These are phyloP conservation scores for Multifurca ochricompacta DNA, from an alignment of 768 basidiomycete genomes.

Conservation along the genomic window DNA sequence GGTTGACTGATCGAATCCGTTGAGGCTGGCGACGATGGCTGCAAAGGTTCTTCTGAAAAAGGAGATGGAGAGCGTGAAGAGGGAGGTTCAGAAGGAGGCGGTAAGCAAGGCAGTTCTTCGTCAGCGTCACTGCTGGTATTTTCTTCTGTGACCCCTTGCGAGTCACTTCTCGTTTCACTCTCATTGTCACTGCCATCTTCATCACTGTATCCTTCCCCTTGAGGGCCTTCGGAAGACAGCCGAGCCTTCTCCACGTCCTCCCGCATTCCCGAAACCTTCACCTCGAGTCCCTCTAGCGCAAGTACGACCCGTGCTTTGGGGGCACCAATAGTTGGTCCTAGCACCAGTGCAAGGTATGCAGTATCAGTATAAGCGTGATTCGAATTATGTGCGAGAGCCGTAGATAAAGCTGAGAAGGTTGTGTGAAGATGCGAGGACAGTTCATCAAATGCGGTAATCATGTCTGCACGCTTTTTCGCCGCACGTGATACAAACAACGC, in stretches of 20 bases:
- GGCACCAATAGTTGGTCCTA: conserved; percentile 58
- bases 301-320: conserved; percentile 56
- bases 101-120: conserved; percentile 8
- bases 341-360: conserved; percentile 52
- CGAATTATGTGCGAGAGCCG: conserved; percentile 42
- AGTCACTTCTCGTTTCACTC: conserved; percentile 12
- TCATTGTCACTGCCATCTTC: conserved; percentile 12
- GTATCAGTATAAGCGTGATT: conserved; percentile 22
- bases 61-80: conserved; percentile 27
- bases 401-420: conserved; percentile 66
- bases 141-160: conserved; percentile 15
- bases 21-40: conserved; percentile 4
- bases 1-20: conserved; percentile 14
- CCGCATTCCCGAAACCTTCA: conserved; percentile 29
- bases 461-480: conserved; percentile 51
- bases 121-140: conserved; percentile 14
- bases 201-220: conserved; percentile 16
- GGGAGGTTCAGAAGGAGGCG: conserved; percentile 23
- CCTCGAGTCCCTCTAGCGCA: conserved; percentile 57
- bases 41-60: conserved; percentile 2
- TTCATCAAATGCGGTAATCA: conserved; percentile 60
- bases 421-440: conserved; percentile 67
- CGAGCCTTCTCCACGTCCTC: conserved; percentile 3
- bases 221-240: not conserved
- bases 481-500: conserved; percentile 42